Evolutionary conservation across 495 filamentous ascomycete species (phyloP), one percentile per base, ranked within the genome.

Genomic region (Sordaria brevicollis): DNA sequence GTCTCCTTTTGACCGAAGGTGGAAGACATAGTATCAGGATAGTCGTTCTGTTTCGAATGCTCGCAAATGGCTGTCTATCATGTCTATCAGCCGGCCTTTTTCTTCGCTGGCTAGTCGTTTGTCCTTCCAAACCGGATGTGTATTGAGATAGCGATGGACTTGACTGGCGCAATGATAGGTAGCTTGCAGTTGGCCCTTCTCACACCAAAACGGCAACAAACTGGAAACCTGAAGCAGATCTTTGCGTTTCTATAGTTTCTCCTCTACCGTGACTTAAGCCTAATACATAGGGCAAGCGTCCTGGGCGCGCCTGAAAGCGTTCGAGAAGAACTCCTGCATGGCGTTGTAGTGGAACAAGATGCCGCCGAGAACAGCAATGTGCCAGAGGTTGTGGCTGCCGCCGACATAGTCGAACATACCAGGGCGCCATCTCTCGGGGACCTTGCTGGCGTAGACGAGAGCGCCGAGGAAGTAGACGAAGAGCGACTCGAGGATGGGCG

Each of bases 361-460:
- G n/a, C 95, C 95, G 21, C 93, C 92, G 33, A 99, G 80, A 31
- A 99, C 95, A 25, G 96, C 96, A 43, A 97, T 79, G 79, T 99
- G 95, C 95, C 96, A 99, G 31, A 98, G 88, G 80, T 99, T 99
- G 80, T 99, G 95, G 77, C 90, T 93, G 66, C 91, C 93, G 33
- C 96, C 96, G 35, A 95, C 82, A 79, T 96, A 99, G 79, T 99
- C 95, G 73, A 98, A 97, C 74, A 88, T 86, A 43, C 95, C 95
- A 0, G 94, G 96, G 72, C 84, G 90, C 91, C 92, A 99, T 67
- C 93, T 86, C 82, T 99, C 95, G 36, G 95, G 95, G 8, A 98
- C 83, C 78, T 97, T 93, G 74, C 89, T 90, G n/a, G 96, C 95
- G 79, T 99, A 99, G 67, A 98, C 84, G 25, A 87, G 77, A 36